Evolutionary conservation across 768 basidiomycete species (phyloP), one percentile per base, ranked within the genome.

Genomic region (Xerocomellus chrysenteron): DNA sequence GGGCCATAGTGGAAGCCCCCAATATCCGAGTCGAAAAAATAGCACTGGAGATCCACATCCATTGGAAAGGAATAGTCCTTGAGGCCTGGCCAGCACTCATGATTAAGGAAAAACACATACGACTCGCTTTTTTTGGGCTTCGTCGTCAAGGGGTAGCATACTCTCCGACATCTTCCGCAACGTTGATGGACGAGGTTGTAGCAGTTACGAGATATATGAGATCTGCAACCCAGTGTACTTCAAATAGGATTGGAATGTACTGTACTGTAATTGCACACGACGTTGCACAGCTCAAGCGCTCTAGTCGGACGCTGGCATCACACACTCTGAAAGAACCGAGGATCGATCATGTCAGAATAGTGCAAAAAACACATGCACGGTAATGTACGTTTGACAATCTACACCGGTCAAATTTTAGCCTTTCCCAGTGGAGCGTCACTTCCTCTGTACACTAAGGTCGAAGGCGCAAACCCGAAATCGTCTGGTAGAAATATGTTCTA

Each of bases 1-100:
- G 89, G 93, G n/a, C 94, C 94, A 86, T 97, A 95, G 73, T 98
- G 97, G 71, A 98, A 99, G 50, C 97, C 96, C 24, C 97, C 96
- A 73, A 99, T 95, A 71, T 99, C 96, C 33, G 94, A 96, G 75
- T 99, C 96, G 77, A 95, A 99, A 80, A 99, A 99, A 79, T 99
- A 99, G 71, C 96, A 98, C 91, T 97, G 55, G 21, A 50, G 50
- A 50, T 56, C 56, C 54, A 52, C 50, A 47, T 55, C 49, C 40
- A 53, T 41, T 55, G 19, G 24, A 39, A 47, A 42, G 47, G 35
- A 50, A 49, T 39, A 21, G 47, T 6, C 40, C 35, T 35, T 41
- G 50, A 59, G 53, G 47, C 30, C 58, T 45, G 56, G 58, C 32
- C 24, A 54, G 19, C 14, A 50, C n/a, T 30, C 5, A 32, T 41